Evolutionary conservation across 176 grass and related monocot species (phyloP).

Genomic region (Alopecurus myosuroides): DNA sequence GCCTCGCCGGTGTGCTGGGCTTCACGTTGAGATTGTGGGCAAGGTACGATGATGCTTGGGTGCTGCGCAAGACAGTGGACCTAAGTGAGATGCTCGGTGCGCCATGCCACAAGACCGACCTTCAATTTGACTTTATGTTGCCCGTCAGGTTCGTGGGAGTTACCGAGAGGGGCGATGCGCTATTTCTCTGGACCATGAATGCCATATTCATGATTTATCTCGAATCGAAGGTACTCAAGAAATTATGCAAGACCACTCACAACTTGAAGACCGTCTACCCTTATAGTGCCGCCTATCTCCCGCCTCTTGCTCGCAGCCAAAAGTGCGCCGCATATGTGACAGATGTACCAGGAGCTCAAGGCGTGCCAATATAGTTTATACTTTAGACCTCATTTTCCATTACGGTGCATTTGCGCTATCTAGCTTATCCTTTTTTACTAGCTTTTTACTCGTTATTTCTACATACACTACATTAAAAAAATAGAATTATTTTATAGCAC

Average conservation of each 20-base stretch:
- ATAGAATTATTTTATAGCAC: too few species aligned
- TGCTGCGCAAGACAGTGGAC: background rate
- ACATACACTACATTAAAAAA: too few species aligned
- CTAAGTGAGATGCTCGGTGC: background rate
- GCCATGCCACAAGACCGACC: background rate
- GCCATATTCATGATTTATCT: background rate
- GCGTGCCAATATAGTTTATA: too few species aligned
- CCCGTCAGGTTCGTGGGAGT: background rate
- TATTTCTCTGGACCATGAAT: background rate
- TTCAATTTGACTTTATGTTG: background rate
- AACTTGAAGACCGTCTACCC: background rate
- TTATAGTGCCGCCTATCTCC: too few species aligned
- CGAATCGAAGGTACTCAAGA: background rate
- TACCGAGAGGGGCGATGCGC: background rate
- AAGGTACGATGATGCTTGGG: background rate
- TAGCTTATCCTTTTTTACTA: too few species aligned
- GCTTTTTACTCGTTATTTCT: too few species aligned
- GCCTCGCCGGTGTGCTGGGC: conserved; percentile 9
- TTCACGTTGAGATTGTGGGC: conserved; percentile 13
- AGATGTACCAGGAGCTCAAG: too few species aligned
- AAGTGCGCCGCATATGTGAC: too few species aligned
- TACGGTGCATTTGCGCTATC: too few species aligned
- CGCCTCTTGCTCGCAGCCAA: too few species aligned
- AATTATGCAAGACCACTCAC: background rate
- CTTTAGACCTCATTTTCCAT: too few species aligned